Percentiles rank a stretch among this genome's conserved stretches.
phyloP scores from a whole-genome alignment of 495 filamentous ascomycete genomes.

The Sporormia fimetaria region DNA sequence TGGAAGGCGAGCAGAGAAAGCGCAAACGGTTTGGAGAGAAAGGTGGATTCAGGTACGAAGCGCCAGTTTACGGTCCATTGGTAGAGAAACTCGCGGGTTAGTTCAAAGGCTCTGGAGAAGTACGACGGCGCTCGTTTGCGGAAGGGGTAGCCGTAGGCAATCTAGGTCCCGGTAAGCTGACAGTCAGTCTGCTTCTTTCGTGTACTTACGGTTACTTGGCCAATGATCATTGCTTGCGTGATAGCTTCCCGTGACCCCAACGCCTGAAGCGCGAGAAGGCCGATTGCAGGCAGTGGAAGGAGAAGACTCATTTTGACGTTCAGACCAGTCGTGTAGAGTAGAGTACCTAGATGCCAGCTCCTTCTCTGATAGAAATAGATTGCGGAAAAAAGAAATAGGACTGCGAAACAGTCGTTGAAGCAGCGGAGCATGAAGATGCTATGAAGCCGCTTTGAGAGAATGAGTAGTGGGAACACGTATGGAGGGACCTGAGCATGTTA shows the following conservation, averaged over 20 bases:
- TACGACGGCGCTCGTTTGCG: conserved; percentile 61
- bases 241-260: conserved; percentile 51
- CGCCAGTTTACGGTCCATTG: conserved; percentile 99
- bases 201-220: conserved; percentile 53
- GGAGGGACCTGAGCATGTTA: conserved; percentile 56
- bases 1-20: conserved; percentile 56
- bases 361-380: conserved; percentile 65
- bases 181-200: background rate
- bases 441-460: conserved; percentile 84
- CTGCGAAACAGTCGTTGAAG: conserved; percentile 90
- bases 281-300: conserved; percentile 69
- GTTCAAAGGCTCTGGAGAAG: conserved; percentile 69
- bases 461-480: conserved; percentile 76
- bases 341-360: conserved; percentile 57
- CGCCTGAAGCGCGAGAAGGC: conserved; percentile 57
- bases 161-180: conserved; percentile 30
- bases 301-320: conserved; percentile 89
- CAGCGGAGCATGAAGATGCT: conserved; percentile 84
- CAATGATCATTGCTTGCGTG: conserved; percentile 55
- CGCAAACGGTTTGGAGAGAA: conserved; percentile 67
- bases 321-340: conserved; percentile 66
- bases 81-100: conserved; percentile 80
- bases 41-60: conserved; percentile 71
- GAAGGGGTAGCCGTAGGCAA: conserved; percentile 66
- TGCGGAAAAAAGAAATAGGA: conserved; percentile 66